These are phyloP conservation scores for Colletotrichum sp. DNA, from an alignment of 2,329 filamentous ascomycete genomes.

Conservation along the genomic window DNA sequence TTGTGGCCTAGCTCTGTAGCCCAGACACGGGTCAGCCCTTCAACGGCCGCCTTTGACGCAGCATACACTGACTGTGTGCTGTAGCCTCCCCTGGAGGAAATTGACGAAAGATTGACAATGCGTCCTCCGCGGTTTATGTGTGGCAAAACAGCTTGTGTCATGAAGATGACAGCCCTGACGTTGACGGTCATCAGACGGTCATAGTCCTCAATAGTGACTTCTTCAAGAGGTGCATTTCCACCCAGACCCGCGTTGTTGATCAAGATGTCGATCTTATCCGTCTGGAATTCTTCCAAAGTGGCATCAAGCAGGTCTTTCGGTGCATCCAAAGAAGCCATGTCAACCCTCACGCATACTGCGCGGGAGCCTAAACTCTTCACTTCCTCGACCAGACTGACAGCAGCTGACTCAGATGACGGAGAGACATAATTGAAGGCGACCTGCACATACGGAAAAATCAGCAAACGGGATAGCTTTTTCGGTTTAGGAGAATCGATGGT, in stretches of 20 bases:
- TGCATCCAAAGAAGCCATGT: slow-evolving; percentile 5
- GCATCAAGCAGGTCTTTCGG: background rate
- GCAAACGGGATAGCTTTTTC: background rate
- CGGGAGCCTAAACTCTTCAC: background rate
- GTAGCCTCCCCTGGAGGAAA: slow-evolving; percentile 33
- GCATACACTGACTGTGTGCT: slow-evolving; percentile 34
- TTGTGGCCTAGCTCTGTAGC: slow-evolving; percentile 35
- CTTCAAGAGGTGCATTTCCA: background rate
- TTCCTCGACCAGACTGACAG: background rate
- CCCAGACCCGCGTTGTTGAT: slow-evolving; percentile 8
- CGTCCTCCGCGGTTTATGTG: slow-evolving; percentile 33
- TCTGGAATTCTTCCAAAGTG: background rate
- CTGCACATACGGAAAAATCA: background rate
- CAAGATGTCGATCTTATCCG: background rate
- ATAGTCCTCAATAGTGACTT: slow-evolving; percentile 3
- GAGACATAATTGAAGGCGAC: slow-evolving; percentile 14
- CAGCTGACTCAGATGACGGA: background rate
- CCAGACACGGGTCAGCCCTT: slow-evolving; percentile 32
- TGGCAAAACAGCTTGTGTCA: slow-evolving; percentile 34
- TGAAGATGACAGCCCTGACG: slow-evolving; percentile 28
- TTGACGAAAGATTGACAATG: slow-evolving; percentile 38
- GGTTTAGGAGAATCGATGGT: background rate
- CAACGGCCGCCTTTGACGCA: slow-evolving; percentile 37
- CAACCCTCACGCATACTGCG: background rate
- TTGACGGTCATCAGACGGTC: slow-evolving; percentile 3